phyloP scores from a whole-genome alignment of 2,329 filamentous ascomycete genomes.

The Xylariales sp. region DNA sequence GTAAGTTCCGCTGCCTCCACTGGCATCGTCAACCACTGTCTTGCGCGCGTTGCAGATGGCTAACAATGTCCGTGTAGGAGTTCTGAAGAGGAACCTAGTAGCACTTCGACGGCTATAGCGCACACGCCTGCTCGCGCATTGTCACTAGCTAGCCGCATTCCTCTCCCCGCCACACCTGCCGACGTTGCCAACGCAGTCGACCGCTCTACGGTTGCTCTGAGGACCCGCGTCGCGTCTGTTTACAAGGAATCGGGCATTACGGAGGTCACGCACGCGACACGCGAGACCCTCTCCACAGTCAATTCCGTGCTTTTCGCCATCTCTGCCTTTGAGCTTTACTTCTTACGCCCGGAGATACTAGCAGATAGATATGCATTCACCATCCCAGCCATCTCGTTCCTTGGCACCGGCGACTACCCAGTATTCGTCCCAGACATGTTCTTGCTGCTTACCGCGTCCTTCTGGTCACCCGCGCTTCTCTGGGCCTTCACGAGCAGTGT shows the following conservation, averaged over 20 bases:
- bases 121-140: slow-evolving; percentile 64
- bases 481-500: slow-evolving; percentile 80
- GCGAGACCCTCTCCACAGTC: slow-evolving; percentile 78
- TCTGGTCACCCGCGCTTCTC: slow-evolving; percentile 84
- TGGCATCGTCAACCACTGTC: neutral
- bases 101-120: slow-evolving; percentile 58
- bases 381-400: slow-evolving; percentile 68
- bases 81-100: slow-evolving; percentile 50
- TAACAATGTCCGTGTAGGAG: slow-evolving; percentile 62
- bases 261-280: slow-evolving; percentile 72
- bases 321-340: slow-evolving; percentile 75
- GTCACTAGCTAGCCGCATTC: slow-evolving; percentile 69
- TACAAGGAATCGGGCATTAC: slow-evolving; percentile 75
- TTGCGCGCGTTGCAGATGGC: slow-evolving; percentile 53
- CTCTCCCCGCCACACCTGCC: slow-evolving; percentile 83
- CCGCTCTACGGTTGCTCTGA: slow-evolving; percentile 73
- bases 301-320: slow-evolving; percentile 76
- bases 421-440: slow-evolving; percentile 85
- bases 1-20: slow-evolving; percentile 72
- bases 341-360: slow-evolving; percentile 77
- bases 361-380: slow-evolving; percentile 79
- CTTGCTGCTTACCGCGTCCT: slow-evolving; percentile 76
- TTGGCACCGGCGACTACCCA: slow-evolving; percentile 68
- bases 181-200: slow-evolving; percentile 82
- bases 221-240: slow-evolving; percentile 71